These are phyloP conservation scores for Torulaspora gathmanii DNA, from an alignment of 805 yeast genomes.

Conservation along the genomic window DNA sequence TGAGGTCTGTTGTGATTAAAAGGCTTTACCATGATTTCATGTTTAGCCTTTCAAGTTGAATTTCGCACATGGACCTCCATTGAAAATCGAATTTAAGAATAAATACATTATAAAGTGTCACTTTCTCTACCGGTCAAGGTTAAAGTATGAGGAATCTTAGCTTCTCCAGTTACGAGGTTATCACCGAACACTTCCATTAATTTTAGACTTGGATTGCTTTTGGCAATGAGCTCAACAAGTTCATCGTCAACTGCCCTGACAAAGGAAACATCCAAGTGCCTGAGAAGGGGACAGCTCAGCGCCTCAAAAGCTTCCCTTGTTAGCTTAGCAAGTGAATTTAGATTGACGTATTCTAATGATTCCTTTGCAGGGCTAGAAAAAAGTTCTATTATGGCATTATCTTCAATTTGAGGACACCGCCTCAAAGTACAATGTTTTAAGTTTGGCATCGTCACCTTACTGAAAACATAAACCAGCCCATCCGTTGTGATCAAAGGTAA, in stretches of 20 bases:
- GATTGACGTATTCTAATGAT: slow-evolving; percentile 61
- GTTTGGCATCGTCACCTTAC: slow-evolving; percentile 46
- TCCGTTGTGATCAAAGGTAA: slow-evolving; percentile 66
- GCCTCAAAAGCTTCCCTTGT: slow-evolving; percentile 48
- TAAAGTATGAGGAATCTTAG: slow-evolving; percentile 49
- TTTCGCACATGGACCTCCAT: not conserved
- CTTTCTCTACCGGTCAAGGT: slow-evolving; percentile 72
- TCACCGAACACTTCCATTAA: slow-evolving; percentile 79
- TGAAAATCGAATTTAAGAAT: not conserved
- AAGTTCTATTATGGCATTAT: slow-evolving; percentile 55
- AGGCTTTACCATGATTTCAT: too few relatives aligned
- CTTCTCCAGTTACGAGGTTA: slow-evolving; percentile 57
- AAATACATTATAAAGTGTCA: slow-evolving; percentile 43
- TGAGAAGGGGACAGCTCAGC: slow-evolving; percentile 53
- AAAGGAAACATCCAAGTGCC: slow-evolving; percentile 73
- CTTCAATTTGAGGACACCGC: slow-evolving; percentile 63
- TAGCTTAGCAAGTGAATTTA: slow-evolving; percentile 67
- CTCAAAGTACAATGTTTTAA: slow-evolving; percentile 55
- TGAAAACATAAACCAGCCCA: slow-evolving; percentile 57
- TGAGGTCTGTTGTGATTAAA: too few relatives aligned
- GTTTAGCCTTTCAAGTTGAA: too few relatives aligned
- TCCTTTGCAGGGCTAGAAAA: slow-evolving; percentile 53
- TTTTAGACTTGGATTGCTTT: slow-evolving; percentile 56
- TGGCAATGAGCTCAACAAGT: slow-evolving; percentile 52
- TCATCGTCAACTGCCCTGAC: slow-evolving; percentile 71